Evolutionary conservation across 2,329 filamentous ascomycete species (phyloP), one percentile per base, ranked within the genome.

Genomic region (Diaporthe australafricana): DNA sequence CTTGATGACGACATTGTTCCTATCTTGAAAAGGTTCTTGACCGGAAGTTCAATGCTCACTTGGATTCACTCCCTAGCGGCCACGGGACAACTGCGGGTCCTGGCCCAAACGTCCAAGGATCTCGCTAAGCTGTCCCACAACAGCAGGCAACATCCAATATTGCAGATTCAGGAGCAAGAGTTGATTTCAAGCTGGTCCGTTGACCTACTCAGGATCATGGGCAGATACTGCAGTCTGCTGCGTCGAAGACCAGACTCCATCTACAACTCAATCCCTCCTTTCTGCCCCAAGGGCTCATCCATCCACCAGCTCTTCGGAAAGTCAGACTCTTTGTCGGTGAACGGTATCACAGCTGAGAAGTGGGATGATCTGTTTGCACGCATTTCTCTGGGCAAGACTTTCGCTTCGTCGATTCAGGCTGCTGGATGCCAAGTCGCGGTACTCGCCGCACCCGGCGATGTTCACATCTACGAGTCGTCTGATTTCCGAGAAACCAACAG

Each of bases 181-280:
- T 20, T 62, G 2, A 30, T 62, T 9, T 62, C 56, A 30, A 62
- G 56, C 3, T 62, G 56, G 56, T 62, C 56, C 17, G 56, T 62
- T 11, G 56, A 62, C 22, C 17, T 62, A 16, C 22, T 62, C 8
- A 40, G 56, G 25, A 62, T 62, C 12, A 45, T 47, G 12, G 56
- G 56, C 14, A 62, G 56, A 6, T 62, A 35, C n/a, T 14, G n/a
- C 56, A 14, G 56, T 62, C 25, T 30, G 17, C 8, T 62, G 20
- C 40, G n/a, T 5, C 56, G 56, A 20, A 62, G 47, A 6, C 40
- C 56, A 6, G 56, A 62, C 25, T 45, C 56, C 16, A 62, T 62
- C 20, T 62, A 62, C 40, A 30, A 1, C 22, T 20, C 27, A 4
- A 45, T 62, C 25, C 40, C 56, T 20, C 40, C 56, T 11, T 45